A percentile compares a stretch with the other conserved stretches of the same genome.
Evolutionary conservation across 2,329 filamentous ascomycete species (phyloP).

Genomic region (Fusarium sterilihyphosum): DNA sequence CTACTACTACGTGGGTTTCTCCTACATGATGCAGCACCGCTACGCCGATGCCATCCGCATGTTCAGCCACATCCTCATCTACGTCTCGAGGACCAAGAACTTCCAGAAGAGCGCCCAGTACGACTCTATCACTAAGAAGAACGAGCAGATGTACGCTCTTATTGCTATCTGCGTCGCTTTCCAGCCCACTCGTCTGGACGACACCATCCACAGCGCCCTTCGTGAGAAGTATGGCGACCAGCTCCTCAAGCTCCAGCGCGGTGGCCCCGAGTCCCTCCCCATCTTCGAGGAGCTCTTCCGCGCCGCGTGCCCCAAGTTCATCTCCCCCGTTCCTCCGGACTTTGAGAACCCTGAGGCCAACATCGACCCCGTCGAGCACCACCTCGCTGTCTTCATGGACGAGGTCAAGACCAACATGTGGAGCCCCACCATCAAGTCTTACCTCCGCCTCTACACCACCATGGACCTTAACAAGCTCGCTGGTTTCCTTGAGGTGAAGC

Average conservation of each 20-base stretch:
- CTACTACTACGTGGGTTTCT: constrained; percentile 99
- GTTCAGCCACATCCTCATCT: constrained; percentile 99
- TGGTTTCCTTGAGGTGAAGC: constrained; percentile 94
- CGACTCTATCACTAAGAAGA: constrained; percentile 99
- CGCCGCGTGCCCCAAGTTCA: constrained; percentile 98
- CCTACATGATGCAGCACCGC: constrained; percentile 99
- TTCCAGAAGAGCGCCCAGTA: constrained; percentile 99
- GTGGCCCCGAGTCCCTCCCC: constrained; percentile 92
- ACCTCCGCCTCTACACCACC: constrained; percentile 98
- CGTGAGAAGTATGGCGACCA: constrained; percentile 99
- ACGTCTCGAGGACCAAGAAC: constrained; percentile 99
- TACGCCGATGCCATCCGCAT: constrained; percentile 99
- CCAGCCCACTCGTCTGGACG: constrained; percentile 95
- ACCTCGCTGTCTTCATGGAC: constrained; percentile 98
- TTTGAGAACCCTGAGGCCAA: constrained; percentile 97
- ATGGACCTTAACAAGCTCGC: constrained; percentile 99
- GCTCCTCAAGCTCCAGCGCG: constrained; percentile 94
- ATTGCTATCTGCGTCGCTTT: constrained; percentile 99
- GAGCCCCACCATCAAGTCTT: constrained; percentile 97
- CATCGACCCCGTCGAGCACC: constrained; percentile 96
- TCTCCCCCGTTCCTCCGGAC: constrained; percentile 94
- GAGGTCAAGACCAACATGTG: constrained; percentile 99
- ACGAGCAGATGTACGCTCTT: constrained; percentile 99
- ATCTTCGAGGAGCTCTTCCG: constrained; percentile 99
- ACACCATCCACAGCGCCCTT: constrained; percentile 98